phyloP scores from a whole-genome alignment of 192 early-diverging fungal genomes.

The Umbelopsis ramanniana region DNA sequence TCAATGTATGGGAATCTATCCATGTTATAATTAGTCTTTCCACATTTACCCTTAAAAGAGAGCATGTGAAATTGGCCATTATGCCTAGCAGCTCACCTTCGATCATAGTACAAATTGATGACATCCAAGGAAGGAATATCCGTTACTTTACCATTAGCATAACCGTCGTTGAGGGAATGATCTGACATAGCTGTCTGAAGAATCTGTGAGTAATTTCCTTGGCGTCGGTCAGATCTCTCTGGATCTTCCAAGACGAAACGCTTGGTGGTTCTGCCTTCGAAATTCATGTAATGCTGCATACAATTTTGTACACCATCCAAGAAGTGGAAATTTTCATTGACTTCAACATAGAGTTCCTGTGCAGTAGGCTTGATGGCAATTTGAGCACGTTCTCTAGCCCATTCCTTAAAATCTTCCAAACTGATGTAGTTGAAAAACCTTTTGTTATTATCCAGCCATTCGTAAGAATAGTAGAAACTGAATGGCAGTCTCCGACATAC shows the following conservation, averaged over 20 bases:
- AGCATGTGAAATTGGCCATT: too few species aligned
- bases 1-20: slow-evolving; percentile 34
- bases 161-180: background rate
- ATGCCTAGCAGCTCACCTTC: slow-evolving; percentile 28
- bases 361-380: slow-evolving; percentile 23
- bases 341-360: slow-evolving; percentile 34
- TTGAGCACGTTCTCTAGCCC: slow-evolving; percentile 29
- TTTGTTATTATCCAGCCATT: slow-evolving; percentile 38
- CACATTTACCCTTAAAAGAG: too few species aligned
- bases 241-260: slow-evolving; percentile 24
- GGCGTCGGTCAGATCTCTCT: slow-evolving; percentile 2
- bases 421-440: slow-evolving; percentile 39
- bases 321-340: slow-evolving; percentile 17
- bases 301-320: slow-evolving; percentile 32
- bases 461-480: slow-evolving; percentile 41
- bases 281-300: slow-evolving; percentile 29
- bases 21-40: too few species aligned
- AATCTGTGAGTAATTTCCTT: slow-evolving; percentile 15
- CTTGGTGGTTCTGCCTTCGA: slow-evolving; percentile 14
- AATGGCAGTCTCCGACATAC: slow-evolving; percentile 39
- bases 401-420: slow-evolving; percentile 31
- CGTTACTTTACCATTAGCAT: background rate
- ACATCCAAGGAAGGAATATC: slow-evolving; percentile 28
- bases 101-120: slow-evolving; percentile 39
- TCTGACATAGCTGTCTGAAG: slow-evolving; percentile 10